phyloP scores from a whole-genome alignment of 192 early-diverging fungal species.

The Umbelopsis sp. region DNA sequence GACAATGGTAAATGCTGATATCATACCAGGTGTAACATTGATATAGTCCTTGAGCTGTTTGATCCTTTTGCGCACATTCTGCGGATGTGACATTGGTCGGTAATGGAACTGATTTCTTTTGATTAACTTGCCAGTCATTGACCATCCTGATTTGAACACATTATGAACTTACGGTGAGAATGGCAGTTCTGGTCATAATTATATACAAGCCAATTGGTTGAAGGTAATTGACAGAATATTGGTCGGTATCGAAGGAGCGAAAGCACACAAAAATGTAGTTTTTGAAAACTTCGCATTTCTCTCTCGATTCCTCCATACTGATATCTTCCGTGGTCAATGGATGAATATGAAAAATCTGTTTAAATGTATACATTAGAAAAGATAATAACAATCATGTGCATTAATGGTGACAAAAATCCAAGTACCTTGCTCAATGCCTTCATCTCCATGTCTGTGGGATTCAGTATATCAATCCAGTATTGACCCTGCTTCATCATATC shows the following conservation, averaged over 20 bases:
- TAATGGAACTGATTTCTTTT: conserved; percentile 74
- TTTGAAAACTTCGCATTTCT: conserved; percentile 89
- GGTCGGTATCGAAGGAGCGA: conserved; percentile 72
- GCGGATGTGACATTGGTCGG: conserved; percentile 73
- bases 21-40: conserved; percentile 74
- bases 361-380: neutral
- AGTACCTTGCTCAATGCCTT: conserved; percentile 50
- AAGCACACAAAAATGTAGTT: conserved; percentile 95
- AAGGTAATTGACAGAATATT: conserved; percentile 61
- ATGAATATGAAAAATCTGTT: conserved; percentile 70
- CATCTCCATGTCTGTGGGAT: conserved; percentile 58
- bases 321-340: conserved; percentile 91
- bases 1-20: neutral
- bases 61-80: conserved; percentile 85
- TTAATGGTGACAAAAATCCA: neutral
- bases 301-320: conserved; percentile 80
- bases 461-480: conserved; percentile 68
- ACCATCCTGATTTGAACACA: no score
- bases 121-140: no score
- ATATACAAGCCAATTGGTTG: conserved; percentile 71
- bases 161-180: conserved; percentile 58
- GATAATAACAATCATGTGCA: neutral
- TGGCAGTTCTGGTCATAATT: conserved; percentile 68
- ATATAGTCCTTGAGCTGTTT: conserved; percentile 85
- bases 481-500: conserved; percentile 38